phyloP scores from a whole-genome alignment of 176 grass and related monocot species.

The Melocanna baccifera region DNA sequence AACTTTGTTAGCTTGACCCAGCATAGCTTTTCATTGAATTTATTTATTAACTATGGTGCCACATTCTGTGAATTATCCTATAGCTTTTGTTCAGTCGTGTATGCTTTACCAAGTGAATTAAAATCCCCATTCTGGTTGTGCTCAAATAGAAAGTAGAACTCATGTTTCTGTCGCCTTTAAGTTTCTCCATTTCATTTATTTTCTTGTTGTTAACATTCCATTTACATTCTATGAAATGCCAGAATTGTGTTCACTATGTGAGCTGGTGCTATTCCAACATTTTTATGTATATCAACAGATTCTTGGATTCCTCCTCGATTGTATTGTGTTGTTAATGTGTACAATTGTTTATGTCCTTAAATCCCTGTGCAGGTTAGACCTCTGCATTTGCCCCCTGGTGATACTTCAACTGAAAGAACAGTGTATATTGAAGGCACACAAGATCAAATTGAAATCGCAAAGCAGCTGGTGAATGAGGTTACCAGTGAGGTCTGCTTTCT shows the following conservation, averaged over 20 bases:
- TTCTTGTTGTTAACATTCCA: background rate
- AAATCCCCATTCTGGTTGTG: background rate
- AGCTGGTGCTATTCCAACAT: background rate
- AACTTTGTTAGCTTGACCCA: background rate
- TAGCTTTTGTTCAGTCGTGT: background rate
- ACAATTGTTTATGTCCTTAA: slow-evolving; percentile 27
- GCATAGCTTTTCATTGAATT: background rate
- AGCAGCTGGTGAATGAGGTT: slow-evolving; percentile 90
- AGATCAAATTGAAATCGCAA: slow-evolving; percentile 92
- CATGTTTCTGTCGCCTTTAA: background rate
- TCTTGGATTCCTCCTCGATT: background rate
- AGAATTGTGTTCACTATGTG: background rate
- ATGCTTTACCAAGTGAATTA: background rate
- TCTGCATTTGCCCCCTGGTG: slow-evolving; percentile 86
- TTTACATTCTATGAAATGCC: background rate
- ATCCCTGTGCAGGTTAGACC: slow-evolving; percentile 70
- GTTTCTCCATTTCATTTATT: background rate
- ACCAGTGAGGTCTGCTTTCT: slow-evolving; percentile 74
- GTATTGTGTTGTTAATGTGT: background rate
- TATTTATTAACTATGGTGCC: background rate
- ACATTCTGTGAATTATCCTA: background rate
- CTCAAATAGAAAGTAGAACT: background rate
- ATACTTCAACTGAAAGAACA: slow-evolving; percentile 82
- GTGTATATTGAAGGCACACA: slow-evolving; percentile 81
- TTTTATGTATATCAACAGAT: background rate